phyloP scores from a whole-genome alignment of 306 rosid genomes.

The Rosa chinensis region DNA sequence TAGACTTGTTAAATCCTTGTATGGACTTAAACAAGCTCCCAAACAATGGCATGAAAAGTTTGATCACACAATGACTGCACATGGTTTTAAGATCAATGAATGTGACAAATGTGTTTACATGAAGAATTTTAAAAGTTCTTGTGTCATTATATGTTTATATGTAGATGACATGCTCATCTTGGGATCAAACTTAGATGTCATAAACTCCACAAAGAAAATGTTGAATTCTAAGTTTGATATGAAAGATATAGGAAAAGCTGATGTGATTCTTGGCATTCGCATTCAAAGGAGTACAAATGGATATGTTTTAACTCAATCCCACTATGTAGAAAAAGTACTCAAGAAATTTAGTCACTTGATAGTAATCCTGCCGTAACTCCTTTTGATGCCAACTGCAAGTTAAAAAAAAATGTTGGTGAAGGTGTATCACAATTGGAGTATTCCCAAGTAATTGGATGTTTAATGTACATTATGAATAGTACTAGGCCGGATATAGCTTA shows the following conservation, averaged over 20 bases:
- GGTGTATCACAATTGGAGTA: background rate
- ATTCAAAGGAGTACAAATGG: background rate
- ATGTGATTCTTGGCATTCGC: background rate
- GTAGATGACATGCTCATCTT: background rate
- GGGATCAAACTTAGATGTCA: background rate
- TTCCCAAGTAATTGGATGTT: background rate
- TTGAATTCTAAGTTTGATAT: background rate
- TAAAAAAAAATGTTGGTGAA: background rate
- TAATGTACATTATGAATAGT: background rate
- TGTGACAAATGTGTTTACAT: background rate
- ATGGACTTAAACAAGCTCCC: background rate
- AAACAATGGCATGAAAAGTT: background rate
- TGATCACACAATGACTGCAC: background rate
- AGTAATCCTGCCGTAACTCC: background rate
- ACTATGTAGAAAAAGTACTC: background rate
- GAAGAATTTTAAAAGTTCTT: background rate
- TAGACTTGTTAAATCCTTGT: background rate
- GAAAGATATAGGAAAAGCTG: background rate
- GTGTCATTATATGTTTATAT: conserved; percentile 1
- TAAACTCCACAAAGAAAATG: background rate
- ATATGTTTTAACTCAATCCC: background rate
- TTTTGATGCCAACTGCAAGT: background rate
- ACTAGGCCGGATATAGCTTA: background rate
- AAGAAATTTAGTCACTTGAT: background rate
- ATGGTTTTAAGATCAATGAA: background rate